Percentiles rank a stretch among this genome's conserved stretches.
These are phyloP conservation scores for Tephrocybe sp. DNA, from an alignment of 768 basidiomycete species.

Conservation along the genomic window DNA sequence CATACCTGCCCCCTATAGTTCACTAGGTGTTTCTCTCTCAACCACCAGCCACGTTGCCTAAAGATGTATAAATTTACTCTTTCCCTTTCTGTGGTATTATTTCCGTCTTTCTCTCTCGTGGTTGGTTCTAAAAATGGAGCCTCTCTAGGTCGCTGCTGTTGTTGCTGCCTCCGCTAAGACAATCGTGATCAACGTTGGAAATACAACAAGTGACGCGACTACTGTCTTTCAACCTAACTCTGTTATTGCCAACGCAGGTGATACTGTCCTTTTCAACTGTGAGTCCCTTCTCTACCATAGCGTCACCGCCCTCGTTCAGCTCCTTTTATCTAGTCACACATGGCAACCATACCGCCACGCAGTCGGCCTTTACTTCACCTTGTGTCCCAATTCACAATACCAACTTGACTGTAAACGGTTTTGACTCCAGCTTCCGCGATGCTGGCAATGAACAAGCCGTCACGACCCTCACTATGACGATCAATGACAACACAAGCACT, in stretches of 20 bases:
- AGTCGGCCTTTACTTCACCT: conserved; percentile 53
- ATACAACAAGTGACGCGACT: conserved; percentile 39
- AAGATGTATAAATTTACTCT: conserved; percentile 4
- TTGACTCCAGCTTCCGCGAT: conserved; percentile 51
- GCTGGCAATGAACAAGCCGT: conserved; percentile 44
- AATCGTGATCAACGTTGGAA: conserved; percentile 44
- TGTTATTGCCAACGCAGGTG: conserved; percentile 43
- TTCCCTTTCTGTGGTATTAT: conserved; percentile 5
- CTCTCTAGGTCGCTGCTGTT: background rate
- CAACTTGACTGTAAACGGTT: conserved; percentile 51
- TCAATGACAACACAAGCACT: conserved; percentile 40
- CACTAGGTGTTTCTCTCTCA: background rate
- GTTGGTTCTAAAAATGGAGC: background rate
- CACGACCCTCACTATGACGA: conserved; percentile 42
- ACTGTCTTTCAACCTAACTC: conserved; percentile 44
- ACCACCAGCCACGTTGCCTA: background rate
- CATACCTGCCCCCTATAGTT: too few relatives aligned
- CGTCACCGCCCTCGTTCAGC: background rate
- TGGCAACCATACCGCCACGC: conserved; percentile 52
- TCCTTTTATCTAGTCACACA: conserved; percentile 37
- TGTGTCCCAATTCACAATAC: conserved; percentile 50
- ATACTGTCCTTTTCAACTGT: conserved; percentile 59
- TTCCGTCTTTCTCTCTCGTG: background rate
- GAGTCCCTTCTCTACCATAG: conserved; percentile 10
- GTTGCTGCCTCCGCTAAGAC: conserved; percentile 28